Evolutionary conservation across 345 rosid species (phyloP), one percentile per base, ranked within the genome.

Genomic region (Ceriops decandra): DNA sequence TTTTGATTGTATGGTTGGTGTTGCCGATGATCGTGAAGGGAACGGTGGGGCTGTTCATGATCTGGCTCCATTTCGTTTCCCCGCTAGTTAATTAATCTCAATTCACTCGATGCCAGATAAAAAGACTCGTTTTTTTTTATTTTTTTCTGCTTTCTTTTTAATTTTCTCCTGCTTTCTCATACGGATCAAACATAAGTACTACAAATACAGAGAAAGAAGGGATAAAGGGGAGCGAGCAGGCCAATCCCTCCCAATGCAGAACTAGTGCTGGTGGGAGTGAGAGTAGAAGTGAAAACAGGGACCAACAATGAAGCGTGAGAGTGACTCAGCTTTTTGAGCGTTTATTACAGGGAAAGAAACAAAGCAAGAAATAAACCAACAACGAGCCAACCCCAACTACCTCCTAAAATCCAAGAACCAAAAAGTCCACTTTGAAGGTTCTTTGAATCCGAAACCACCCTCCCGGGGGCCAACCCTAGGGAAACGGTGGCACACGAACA

Each of bases 11-110:
- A 81, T 5, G 68, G 76, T n/a, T 76, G 70, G 0, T 70, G 76
- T n/a, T 70, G 31, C 31, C 28, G 70, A 74, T 79, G 76, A 53
- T 67, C 84, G 56, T 68, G 80, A 59, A 67, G 78, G 38, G 68
- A 78, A 54, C 66, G 81, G 19, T 36, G 69, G 4, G 62, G 74
- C 4, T 73, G 86, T 57, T 87, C 82, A 76, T 85, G 83, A 66
- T 87, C 87, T 67, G 89, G 83, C 72, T 87, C 92, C 92, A 87
- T 87, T 52, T 61, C 24, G 20, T 19, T 49, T 28, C 60, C 76
- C 20, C 26, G 1, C 26, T 24, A 24, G 26, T 24, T 24, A 24
- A 24, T 24, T 24, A 24, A 24, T 24, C 26, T 24, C 26, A 24
- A 24, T 24, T 10, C 15, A n/a, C 20, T 26, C 27, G 20, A 54